Evolutionary conservation across 164 flowering plant genomes (phyloP), one percentile per base, ranked within the genome.

Genomic region (Nymphaea colorata): DNA sequence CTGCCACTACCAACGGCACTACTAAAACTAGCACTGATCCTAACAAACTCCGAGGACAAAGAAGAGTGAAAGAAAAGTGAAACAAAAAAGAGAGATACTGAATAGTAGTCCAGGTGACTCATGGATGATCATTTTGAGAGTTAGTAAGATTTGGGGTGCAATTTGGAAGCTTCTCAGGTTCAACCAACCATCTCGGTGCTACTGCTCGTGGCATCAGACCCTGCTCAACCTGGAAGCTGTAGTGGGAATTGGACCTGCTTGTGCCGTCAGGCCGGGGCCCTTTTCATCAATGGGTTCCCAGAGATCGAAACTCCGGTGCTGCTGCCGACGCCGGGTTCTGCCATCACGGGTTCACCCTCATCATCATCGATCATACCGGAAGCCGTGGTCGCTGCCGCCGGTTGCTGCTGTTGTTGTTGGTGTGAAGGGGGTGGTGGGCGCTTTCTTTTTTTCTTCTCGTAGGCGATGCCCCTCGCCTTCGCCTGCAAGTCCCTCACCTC

Each of bases 361-460:
- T 51, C 57, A 3, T 51, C 57, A 15, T 8, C 57, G 14, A 51
- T 51, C 57, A 51, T 5, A 15, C 15, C 14, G 57, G 57, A 3
- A 3, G 57, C 8, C 12, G 14, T 4, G 8, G 57, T 15, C 57
- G 10, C 57, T 10, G 57, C 14, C 57, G 4, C 57, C 14, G 57
- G 44, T 73, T 61, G 75, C 62, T 66, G 70, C 75, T 17, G 79
- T 57, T 3, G 78, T 73, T 55, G 74, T 76, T 5, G 42, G 59
- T 42, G 43, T 64, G 60, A 11, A 53, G 73, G 57, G 44, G 57
- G 77, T 42, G 45, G 76, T 2, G 85, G 86, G 8, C 89, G 79
- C 78, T 86, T 88, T 47, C 93, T 70, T 74, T 84, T 86, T 82
- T 88, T 87, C 80, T 87, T 88, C 83, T 86, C 93, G 66, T 86